Base-by-base conservation (phyloP, 257 asterid species). In the Catharanthus roseus region DNA sequence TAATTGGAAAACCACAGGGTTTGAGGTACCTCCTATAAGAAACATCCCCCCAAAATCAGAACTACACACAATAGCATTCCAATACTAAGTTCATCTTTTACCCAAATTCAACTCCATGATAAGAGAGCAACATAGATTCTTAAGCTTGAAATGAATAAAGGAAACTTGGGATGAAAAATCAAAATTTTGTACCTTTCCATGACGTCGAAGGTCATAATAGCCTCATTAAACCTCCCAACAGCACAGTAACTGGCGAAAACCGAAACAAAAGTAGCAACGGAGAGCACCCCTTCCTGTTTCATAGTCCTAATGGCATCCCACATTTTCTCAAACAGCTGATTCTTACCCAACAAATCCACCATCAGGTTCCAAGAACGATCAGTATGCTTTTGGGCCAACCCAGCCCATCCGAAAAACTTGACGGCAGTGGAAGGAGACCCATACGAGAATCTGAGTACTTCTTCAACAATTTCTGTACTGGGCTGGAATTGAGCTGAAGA, bases 241-340 rank as follows among this genome's bases (percentile, higher is more conserved):
- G 73, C 61, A 77, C 89, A 87, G 56, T 89, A 89, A 75, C 82
- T 80, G 77, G 85, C 91, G 51, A 89, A 87, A 73, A 80, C 86
- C 13, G 90, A 87, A 49, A 86, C 93, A 71, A 89, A 89, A 12
- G 93, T 82, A 44, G 86, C 77, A 51, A 89, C 61, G 4, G 91
- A 73, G 57, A 89, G 89, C 71, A 83, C 63, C 9, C 86, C 88
- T 80, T 86, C 91, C 66, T 80, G 73, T 82, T 76, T 87, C 96
- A 89, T 87, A 10, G 93, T 84, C 79, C 88, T 80, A 77, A 89
- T 78, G 6, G 93, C 93, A 72, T 87, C 96, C 96, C 96, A 89
- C 93, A 89, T 89, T 4, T 85, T 83, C 69, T 84, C 96, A 72
- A 89, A 89, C 41, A 86, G 74, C 57, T 82, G 47, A 67, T 87